A percentile compares a stretch with the other conserved stretches of the same genome.
Conservation (phyloP, 495 filamentous ascomycete genomes). For the Podospora didyma region DNA sequence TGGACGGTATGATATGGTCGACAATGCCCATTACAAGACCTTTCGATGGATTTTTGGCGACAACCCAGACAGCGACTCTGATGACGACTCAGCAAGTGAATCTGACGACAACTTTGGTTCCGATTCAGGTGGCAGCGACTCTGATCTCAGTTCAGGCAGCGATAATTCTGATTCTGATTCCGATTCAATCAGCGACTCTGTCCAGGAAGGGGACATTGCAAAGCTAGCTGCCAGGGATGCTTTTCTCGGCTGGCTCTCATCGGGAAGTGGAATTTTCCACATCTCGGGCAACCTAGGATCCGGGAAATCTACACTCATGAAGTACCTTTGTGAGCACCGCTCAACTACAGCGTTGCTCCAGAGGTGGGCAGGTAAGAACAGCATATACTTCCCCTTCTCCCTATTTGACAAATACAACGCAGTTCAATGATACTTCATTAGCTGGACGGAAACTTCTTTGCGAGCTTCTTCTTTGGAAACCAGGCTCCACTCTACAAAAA, state of each 20-base stretch:
- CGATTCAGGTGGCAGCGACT: no score
- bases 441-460: constrained; percentile 19
- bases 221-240: not conserved
- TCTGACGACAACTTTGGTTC: no score
- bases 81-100: not conserved
- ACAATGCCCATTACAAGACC: constrained; percentile 4
- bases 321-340: not conserved
- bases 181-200: not conserved
- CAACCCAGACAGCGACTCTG: not conserved
- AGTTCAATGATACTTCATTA: not conserved
- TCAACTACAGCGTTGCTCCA: constrained; percentile 6
- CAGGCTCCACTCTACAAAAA: constrained; percentile 36
- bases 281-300: constrained; percentile 36
- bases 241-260: constrained; percentile 6
- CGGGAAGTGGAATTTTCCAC: constrained; percentile 19
- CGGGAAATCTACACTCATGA: constrained; percentile 38
- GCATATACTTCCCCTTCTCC: not conserved
- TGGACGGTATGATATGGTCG: constrained; percentile 8
- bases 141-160: no score
- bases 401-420: not conserved
- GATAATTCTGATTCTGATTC: no score
- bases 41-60: constrained; percentile 12
- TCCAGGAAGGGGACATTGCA: not conserved
- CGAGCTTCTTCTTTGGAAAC: constrained; percentile 48
- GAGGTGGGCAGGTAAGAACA: constrained; percentile 21